A percentile compares a stretch with the other conserved stretches of the same genome.
These are phyloP conservation scores for Pseudocercospora macadamiae DNA, from an alignment of 2,329 filamentous ascomycete species.

Conservation along the genomic window DNA sequence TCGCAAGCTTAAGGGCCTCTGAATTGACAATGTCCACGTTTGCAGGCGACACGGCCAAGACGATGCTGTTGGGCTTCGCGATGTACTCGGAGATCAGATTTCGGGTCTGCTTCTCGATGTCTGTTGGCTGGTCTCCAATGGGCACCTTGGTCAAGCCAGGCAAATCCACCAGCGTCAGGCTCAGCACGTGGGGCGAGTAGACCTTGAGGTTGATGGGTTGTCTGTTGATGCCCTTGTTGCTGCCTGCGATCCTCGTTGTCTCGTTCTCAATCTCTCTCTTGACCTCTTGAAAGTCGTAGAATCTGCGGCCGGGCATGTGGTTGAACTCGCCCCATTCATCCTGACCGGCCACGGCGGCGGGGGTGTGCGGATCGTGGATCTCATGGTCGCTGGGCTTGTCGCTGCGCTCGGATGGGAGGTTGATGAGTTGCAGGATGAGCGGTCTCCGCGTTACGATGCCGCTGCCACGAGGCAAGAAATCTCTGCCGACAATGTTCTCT, in stretches of 20 bases:
- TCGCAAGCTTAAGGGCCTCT: conserved; percentile 91
- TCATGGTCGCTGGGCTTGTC: conserved; percentile 70
- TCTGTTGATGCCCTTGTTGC: conserved; percentile 97
- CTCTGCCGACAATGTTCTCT: conserved; percentile 96
- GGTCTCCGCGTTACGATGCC: conserved; percentile 95
- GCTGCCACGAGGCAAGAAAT: conserved; percentile 93
- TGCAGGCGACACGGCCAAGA: conserved; percentile 92
- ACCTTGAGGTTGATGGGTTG: conserved; percentile 98
- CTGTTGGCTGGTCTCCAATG: conserved; percentile 94
- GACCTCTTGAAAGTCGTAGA: conserved; percentile 89
- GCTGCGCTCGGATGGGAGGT: conserved; percentile 74
- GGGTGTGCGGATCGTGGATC: conserved; percentile 71
- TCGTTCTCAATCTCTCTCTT: conserved; percentile 97
- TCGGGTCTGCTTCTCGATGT: conserved; percentile 98
- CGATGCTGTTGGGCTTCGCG: conserved; percentile 97
- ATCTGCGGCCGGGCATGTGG: conserved; percentile 85
- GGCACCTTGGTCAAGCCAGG: conserved; percentile 96
- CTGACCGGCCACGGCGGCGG: conserved; percentile 69
- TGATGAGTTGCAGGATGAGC: conserved; percentile 97
- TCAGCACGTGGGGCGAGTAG: conserved; percentile 95
- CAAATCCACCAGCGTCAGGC: conserved; percentile 92
- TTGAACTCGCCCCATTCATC: conserved; percentile 93
- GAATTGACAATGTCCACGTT: conserved; percentile 99
- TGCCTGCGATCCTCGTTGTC: conserved; percentile 90
- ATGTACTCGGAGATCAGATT: conserved; percentile 98